phyloP scores from a whole-genome alignment of 2,329 filamentous ascomycete genomes.

The Fusarium sp. region DNA sequence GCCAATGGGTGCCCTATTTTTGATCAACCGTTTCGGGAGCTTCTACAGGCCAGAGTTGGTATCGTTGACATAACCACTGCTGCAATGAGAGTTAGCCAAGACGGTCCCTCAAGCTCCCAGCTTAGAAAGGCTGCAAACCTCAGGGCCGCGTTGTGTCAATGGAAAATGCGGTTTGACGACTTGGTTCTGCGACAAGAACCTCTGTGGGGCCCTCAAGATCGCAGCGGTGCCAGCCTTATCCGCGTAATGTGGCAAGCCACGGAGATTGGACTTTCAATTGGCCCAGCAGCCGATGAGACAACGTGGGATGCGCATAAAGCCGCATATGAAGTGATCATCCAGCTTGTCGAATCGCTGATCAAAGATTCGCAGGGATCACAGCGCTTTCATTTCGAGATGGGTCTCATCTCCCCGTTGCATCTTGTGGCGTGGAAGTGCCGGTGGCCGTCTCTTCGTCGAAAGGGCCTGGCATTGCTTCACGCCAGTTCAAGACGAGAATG shows the following conservation, averaged over 20 bases:
- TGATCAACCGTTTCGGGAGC: neutral
- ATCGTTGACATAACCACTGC: neutral
- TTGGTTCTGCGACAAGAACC: neutral
- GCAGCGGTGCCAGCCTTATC: neutral
- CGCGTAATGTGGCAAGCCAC: slow-evolving; percentile 4
- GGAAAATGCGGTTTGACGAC: slow-evolving; percentile 3
- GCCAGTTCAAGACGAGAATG: neutral
- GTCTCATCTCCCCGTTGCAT: slow-evolving; percentile 1
- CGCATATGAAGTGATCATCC: neutral
- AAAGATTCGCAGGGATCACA: neutral
- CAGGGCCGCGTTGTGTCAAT: neutral
- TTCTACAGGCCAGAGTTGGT: neutral
- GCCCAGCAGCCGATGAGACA: slow-evolving; percentile 1
- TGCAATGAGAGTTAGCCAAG: neutral
- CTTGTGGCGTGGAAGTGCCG: slow-evolving; percentile 1
- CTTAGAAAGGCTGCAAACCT: neutral
- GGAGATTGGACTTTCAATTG: neutral
- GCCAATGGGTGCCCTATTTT: neutral
- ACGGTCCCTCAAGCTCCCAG: neutral
- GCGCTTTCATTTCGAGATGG: slow-evolving; percentile 4
- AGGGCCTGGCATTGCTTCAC: neutral
- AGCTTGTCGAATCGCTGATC: neutral
- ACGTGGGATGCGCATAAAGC: slow-evolving; percentile 1
- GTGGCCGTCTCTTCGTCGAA: slow-evolving; percentile 4
- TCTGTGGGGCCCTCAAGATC: neutral